Base-by-base conservation (phyloP, 768 basidiomycete genomes). In the Hericium coralloides region DNA sequence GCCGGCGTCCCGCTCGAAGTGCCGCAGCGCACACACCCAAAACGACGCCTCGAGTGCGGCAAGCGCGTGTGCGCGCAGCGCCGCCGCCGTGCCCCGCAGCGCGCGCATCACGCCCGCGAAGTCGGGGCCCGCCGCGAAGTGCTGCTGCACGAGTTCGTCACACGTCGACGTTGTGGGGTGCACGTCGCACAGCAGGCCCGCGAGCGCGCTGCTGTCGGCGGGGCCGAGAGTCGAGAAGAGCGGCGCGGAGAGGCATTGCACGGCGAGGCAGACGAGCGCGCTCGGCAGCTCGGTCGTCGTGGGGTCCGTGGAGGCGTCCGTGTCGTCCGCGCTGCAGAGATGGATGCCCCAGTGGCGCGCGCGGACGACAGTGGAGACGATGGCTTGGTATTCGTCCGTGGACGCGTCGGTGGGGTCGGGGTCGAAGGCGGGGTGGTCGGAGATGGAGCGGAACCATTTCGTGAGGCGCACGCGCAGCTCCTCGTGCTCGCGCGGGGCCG, bases 371-470 rank as follows among this genome's bases (percentile, higher is more conserved):
- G 22, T 38, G 12, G 26, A 23, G 22, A 52, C 26, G 31, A 52
- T 17, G 51, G 36, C 51, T 9, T 36, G 18, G 51, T 25, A 52
- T 17, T 52, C 31, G 2, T 52, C 51, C 17, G 17, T 17, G 15
- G 26, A 14, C 12, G 12, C 51, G 18, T 18, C 9, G 20, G 62
- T 56, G 26, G 12, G 20, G 12, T 52, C 53, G 6, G 45, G 4
- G 41, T 31, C n/a, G 3, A 58, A 43, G 49, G 41, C 41, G 12
- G 67, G 53, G 31, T 53, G 53, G 18, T 63, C 61, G 6, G 67
- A 55, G 49, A 69, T 58, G 5, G 60, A 58, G 36, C 57, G 56
- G 7, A 63, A 53, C 70, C 70, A 71, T 39, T 65, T 65, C 22
- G 63, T 61, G 12, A 68, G 58, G 3, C 61, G 66, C 3, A 45